Conservation (phyloP, 2,329 filamentous ascomycete species). For the Ceratocystis huliohia region DNA sequence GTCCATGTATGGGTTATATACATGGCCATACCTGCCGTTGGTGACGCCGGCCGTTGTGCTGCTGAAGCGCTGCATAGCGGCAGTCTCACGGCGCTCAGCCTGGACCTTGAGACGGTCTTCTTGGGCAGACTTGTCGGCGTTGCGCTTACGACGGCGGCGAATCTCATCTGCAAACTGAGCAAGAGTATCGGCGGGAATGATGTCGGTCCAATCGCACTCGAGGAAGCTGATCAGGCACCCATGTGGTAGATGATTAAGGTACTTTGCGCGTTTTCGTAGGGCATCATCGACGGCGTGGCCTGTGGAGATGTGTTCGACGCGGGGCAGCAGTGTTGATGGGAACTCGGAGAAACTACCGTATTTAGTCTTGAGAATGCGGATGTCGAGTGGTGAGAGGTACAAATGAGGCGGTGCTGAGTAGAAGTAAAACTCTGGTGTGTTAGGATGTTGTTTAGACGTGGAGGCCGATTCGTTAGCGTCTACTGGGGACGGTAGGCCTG, state of each 20-base stretch:
- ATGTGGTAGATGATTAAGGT: slow-evolving; percentile 71
- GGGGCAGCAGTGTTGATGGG: slow-evolving; percentile 71
- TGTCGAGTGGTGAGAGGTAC: slow-evolving; percentile 81
- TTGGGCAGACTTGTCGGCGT: slow-evolving; percentile 68
- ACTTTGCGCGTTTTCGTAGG: slow-evolving; percentile 71
- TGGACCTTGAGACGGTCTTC: slow-evolving; percentile 77
- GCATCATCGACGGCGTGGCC: slow-evolving; percentile 80
- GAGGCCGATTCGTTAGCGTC: neutral
- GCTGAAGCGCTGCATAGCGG: slow-evolving; percentile 45
- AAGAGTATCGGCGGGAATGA: slow-evolving; percentile 63
- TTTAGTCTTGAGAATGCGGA: slow-evolving; percentile 78
- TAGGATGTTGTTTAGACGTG: neutral
- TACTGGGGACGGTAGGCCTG: neutral
- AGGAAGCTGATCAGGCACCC: slow-evolving; percentile 87
- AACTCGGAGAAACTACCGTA: slow-evolving; percentile 75
- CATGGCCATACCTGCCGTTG: neutral
- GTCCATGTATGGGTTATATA: neutral
- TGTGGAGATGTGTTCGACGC: slow-evolving; percentile 78
- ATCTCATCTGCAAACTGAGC: slow-evolving; percentile 65
- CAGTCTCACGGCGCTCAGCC: slow-evolving; percentile 67
- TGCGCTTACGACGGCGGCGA: slow-evolving; percentile 59
- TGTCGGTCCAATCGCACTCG: slow-evolving; percentile 91
- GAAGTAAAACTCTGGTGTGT: slow-evolving; percentile 43
- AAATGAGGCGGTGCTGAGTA: slow-evolving; percentile 80
- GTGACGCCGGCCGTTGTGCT: slow-evolving; percentile 25